phyloP scores from a whole-genome alignment of 192 early-diverging fungal genomes.

The Rhizophlyctis rosea region DNA sequence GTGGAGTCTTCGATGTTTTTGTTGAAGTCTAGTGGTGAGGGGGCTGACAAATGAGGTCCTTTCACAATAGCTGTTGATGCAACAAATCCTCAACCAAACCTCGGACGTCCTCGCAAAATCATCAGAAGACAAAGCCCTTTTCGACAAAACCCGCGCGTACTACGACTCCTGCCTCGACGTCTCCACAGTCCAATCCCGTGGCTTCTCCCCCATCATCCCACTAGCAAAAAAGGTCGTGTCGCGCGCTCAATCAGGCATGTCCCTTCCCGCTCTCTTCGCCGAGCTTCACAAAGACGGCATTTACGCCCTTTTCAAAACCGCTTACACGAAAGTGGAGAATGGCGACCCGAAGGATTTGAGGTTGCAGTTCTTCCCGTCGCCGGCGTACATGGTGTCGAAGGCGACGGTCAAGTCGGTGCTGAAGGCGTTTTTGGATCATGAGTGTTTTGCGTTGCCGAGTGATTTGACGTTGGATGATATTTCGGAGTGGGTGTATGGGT shows the following conservation, averaged over 20 bases:
- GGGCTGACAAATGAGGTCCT: neutral
- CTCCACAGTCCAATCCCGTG: slow-evolving; percentile 24
- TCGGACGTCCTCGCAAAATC: slow-evolving; percentile 17
- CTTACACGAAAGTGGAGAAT: slow-evolving; percentile 26
- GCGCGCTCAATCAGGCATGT: neutral
- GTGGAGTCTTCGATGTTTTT: neutral
- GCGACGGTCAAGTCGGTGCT: slow-evolving; percentile 27
- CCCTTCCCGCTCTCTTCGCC: slow-evolving; percentile 27
- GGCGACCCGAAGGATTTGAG: slow-evolving; percentile 26
- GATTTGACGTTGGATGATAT: slow-evolving; percentile 16
- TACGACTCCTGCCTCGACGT: slow-evolving; percentile 35
- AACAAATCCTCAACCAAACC: slow-evolving; percentile 27
- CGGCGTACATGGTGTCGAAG: slow-evolving; percentile 22
- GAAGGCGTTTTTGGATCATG: slow-evolving; percentile 12
- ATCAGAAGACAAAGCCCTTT: slow-evolving; percentile 23
- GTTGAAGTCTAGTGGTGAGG: neutral
- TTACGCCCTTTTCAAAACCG: slow-evolving; percentile 29
- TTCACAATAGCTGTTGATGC: slow-evolving; percentile 30
- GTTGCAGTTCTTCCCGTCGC: slow-evolving; percentile 35
- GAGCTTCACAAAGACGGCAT: slow-evolving; percentile 30
- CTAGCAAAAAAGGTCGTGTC: slow-evolving; percentile 18
- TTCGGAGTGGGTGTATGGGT: slow-evolving; percentile 16
- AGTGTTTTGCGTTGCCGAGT: slow-evolving; percentile 6
- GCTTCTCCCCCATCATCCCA: slow-evolving; percentile 32
- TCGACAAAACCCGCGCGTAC: slow-evolving; percentile 33